Evolutionary conservation across 148 eudicot species (phyloP).

Genomic region (Rhododendron mucronatum): DNA sequence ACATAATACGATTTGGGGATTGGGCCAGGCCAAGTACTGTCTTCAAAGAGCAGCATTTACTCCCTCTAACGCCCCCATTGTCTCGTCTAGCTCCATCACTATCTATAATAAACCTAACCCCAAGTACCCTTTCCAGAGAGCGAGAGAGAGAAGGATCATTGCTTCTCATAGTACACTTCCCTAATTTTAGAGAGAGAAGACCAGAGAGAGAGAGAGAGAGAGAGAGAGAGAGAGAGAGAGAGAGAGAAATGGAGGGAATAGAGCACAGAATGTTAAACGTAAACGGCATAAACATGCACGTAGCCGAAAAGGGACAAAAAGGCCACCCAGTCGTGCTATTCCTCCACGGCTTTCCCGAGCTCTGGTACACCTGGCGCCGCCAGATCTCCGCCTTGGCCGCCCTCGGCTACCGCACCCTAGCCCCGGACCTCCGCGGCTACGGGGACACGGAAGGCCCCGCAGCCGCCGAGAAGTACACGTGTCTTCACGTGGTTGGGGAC

Average conservation of each 20-base stretch:
- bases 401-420: slow-evolving; percentile 36
- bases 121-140: not conserved
- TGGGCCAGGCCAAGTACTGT: not conserved
- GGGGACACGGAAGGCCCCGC: slow-evolving; percentile 60
- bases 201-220: slow-evolving; percentile 6
- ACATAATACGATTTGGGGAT: too few species aligned
- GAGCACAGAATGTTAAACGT: slow-evolving; percentile 28
- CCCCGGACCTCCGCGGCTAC: slow-evolving; percentile 54
- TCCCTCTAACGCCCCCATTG: not conserved
- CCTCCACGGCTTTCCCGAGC: slow-evolving; percentile 53
- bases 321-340: slow-evolving; percentile 26
- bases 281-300: slow-evolving; percentile 48
- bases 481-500: slow-evolving; percentile 62
- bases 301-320: slow-evolving; percentile 42
- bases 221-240: slow-evolving; percentile 6
- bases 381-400: slow-evolving; percentile 36
- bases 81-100: not conserved
- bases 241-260: slow-evolving; percentile 16
- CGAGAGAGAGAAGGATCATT: not conserved
- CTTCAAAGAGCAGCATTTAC: not conserved
- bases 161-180: not conserved
- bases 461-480: slow-evolving; percentile 33
- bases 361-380: slow-evolving; percentile 57
- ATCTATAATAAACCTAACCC: not conserved
- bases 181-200: not conserved